phyloP scores from a whole-genome alignment of 2,329 filamentous ascomycete species.

The Xylogone sp. region DNA sequence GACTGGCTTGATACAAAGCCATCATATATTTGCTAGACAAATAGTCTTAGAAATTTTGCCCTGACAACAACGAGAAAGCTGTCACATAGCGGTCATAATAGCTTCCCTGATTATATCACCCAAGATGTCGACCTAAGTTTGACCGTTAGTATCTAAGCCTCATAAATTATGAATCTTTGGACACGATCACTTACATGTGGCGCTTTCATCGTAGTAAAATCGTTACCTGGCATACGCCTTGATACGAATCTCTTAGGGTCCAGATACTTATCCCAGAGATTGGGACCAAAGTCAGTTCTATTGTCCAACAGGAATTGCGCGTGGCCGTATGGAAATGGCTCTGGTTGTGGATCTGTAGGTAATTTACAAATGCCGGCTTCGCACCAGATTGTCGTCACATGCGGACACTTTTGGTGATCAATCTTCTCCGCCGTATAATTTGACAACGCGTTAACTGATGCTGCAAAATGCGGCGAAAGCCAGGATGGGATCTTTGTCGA shows the following conservation, averaged over 20 bases:
- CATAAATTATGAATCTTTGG: too few relatives aligned
- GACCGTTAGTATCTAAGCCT: slow-evolving; percentile 3
- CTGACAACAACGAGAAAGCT: too few relatives aligned
- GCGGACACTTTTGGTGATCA: slow-evolving; percentile 53
- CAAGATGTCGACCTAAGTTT: neutral
- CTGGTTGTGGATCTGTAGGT: slow-evolving; percentile 61
- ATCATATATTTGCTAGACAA: too few relatives aligned
- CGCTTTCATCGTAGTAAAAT: slow-evolving; percentile 75
- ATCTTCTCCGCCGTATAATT: slow-evolving; percentile 66
- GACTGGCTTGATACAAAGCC: too few relatives aligned
- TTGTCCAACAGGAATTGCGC: slow-evolving; percentile 71
- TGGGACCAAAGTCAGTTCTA: slow-evolving; percentile 66
- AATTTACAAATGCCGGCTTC: slow-evolving; percentile 68
- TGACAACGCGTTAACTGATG: slow-evolving; percentile 63
- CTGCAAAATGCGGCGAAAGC: slow-evolving; percentile 72
- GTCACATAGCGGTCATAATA: neutral
- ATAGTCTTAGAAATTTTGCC: too few relatives aligned
- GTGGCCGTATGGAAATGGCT: slow-evolving; percentile 55
- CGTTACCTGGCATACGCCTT: slow-evolving; percentile 67
- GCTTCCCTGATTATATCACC: neutral
- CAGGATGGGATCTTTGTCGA: slow-evolving; percentile 62
- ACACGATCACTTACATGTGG: slow-evolving; percentile 34
- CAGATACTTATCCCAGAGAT: slow-evolving; percentile 66
- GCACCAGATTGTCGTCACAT: slow-evolving; percentile 66
- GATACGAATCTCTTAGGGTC: slow-evolving; percentile 58